Percentiles rank a stretch among this genome's conserved stretches.
phyloP scores from a whole-genome alignment of 148 eudicot species.

The Hydrangea macrophylla region DNA sequence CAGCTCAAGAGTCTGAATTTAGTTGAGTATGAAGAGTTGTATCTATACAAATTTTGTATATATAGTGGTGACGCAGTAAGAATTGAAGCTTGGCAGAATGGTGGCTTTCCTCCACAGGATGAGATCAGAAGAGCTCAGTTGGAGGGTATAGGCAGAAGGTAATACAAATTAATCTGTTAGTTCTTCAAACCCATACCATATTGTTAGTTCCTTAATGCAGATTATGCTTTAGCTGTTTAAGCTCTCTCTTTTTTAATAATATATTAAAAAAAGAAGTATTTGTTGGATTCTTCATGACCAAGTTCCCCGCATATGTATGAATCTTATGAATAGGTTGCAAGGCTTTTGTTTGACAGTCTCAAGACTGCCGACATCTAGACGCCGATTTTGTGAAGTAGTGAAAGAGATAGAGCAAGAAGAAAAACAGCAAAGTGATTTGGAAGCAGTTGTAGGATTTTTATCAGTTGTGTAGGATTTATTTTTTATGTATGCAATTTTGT shows the following conservation, averaged over 20 bases:
- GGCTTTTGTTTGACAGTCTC: constrained; percentile 26
- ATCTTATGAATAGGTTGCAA: constrained; percentile 15
- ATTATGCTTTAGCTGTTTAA: too few species aligned
- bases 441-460: too few species aligned
- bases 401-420: constrained; percentile 17
- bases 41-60: constrained; percentile 22
- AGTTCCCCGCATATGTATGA: neutral
- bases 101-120: constrained; percentile 24
- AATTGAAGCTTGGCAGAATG: constrained; percentile 18
- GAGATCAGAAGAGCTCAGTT: constrained; percentile 28
- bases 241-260: too few species aligned
- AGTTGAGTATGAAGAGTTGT: constrained; percentile 22
- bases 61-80: constrained; percentile 20
- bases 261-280: too few species aligned
- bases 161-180: neutral
- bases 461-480: neutral
- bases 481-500: too few species aligned
- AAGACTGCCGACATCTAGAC: constrained; percentile 15
- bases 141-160: constrained; percentile 32
- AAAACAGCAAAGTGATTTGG: neutral
- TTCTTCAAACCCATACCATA: too few species aligned
- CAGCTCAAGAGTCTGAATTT: constrained; percentile 22
- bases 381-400: constrained; percentile 17
- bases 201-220: too few species aligned
- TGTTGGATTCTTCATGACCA: too few species aligned